Evolutionary conservation across 805 yeast genomes (phyloP).

Genomic region (Blastobotrys mokoenaii): DNA sequence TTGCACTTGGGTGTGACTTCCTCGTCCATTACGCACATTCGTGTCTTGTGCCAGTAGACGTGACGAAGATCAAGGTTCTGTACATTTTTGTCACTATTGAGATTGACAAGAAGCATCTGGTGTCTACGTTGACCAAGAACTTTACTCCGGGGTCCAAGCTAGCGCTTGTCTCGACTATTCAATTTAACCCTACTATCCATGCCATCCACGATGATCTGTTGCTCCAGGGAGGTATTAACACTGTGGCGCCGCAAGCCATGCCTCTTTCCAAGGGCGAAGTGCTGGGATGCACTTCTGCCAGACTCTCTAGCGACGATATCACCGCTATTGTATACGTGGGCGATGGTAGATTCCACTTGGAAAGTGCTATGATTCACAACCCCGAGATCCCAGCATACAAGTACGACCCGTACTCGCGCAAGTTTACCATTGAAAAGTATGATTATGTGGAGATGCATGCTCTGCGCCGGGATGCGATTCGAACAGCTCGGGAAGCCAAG

Average conservation of each 20-base stretch:
- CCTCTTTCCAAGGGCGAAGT: slow-evolving; percentile 96
- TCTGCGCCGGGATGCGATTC: slow-evolving; percentile 68
- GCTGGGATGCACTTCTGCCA: slow-evolving; percentile 89
- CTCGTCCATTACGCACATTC: slow-evolving; percentile 96
- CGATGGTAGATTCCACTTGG: slow-evolving; percentile 93
- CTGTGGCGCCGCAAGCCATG: slow-evolving; percentile 81
- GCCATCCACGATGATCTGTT: slow-evolving; percentile 52
- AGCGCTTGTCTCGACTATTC: slow-evolving; percentile 92
- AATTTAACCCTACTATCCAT: slow-evolving; percentile 91
- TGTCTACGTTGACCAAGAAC: slow-evolving; percentile 67
- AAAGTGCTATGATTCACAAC: slow-evolving; percentile 94
- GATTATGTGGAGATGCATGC: slow-evolving; percentile 76
- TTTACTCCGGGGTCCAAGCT: slow-evolving; percentile 55
- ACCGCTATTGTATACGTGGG: slow-evolving; percentile 88
- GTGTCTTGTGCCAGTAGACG: slow-evolving; percentile 90
- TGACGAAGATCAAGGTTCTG: slow-evolving; percentile 83
- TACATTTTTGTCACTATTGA: slow-evolving; percentile 91
- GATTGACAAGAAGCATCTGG: slow-evolving; percentile 74
- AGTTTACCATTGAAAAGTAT: slow-evolving; percentile 81
- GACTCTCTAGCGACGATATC: slow-evolving; percentile 40
- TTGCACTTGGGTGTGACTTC: slow-evolving; percentile 87
- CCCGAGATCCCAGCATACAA: slow-evolving; percentile 87
- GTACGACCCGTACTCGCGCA: slow-evolving; percentile 91
- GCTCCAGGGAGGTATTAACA: slow-evolving; percentile 39
- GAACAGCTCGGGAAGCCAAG: slow-evolving; percentile 47